Evolutionary conservation across 2,329 filamentous ascomycete species (phyloP), one percentile per base, ranked within the genome.

Genomic region (Hirsutella minnesotensis): DNA sequence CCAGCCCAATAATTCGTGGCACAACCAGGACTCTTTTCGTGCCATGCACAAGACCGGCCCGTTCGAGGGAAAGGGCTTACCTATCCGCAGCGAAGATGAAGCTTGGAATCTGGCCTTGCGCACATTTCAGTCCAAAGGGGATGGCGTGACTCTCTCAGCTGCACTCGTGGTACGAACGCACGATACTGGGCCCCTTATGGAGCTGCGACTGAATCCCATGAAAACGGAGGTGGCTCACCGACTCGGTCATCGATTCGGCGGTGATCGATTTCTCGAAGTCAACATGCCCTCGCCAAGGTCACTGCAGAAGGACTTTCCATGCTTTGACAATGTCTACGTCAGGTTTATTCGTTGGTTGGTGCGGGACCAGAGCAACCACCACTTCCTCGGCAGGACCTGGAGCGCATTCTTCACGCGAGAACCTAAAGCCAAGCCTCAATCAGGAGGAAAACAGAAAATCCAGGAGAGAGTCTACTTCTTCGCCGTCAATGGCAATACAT

Each of bases 201-300:
- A 51, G 0, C 50, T 79, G 4, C 62, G 61, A 5, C 61, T 81
- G 9, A 60, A 66, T 2, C 68, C 73, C 0, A 51, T 79, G 2
- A 62, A 58, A 9, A 52, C 77, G 2, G 71, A 76, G 21, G n/a
- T n/a, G n/a, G n/a, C n/a, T n/a, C n/a, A n/a, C n/a, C n/a, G n/a
- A n/a, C n/a, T n/a, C n/a, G n/a, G 69, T 0, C 67, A 77, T 53
- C 70, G 77, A 2, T 55, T 78, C 48, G 76, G 77, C 0, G 57
- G 68, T 0, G 76, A 81, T 47, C 66, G 77, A 0, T 79, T 79
- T 38, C 46, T 81, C 1, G 73, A 80, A 42, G 44, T 81, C 1
- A 53, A 67, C 4, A 60, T 79, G 5, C 75, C 77, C 0, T 63
- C 64, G 0, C 60, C 67, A 0, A 57, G 52, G 1, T 56, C 55